phyloP scores from a whole-genome alignment of 768 basidiomycete genomes.

The Amanita pallidorosea region DNA sequence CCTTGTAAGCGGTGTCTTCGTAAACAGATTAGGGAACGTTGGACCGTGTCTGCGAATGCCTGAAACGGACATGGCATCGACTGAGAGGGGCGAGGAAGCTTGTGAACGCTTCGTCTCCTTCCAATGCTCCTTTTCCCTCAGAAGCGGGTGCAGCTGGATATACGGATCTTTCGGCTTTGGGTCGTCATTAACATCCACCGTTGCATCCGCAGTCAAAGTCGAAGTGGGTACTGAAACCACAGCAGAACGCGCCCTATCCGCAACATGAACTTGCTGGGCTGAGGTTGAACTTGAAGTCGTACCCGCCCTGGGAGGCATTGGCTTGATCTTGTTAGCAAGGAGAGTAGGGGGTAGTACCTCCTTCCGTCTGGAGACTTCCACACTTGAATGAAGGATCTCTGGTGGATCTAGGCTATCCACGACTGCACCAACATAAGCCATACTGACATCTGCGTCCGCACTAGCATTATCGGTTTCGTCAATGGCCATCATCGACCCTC shows the following conservation, averaged over 20 bases:
- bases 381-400: background rate
- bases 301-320: background rate
- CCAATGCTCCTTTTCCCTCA: background rate
- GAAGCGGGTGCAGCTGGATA: constrained; percentile 1
- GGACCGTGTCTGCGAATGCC: background rate
- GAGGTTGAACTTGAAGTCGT: background rate
- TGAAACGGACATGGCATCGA: background rate
- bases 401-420: background rate
- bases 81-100: background rate
- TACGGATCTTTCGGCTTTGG: background rate
- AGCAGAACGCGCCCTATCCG: background rate
- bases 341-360: constrained; percentile 1
- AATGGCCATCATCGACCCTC: background rate
- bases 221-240: background rate
- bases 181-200: background rate
- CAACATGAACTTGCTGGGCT: background rate
- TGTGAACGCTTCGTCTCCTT: constrained; percentile 1
- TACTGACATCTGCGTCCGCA: constrained; percentile 4
- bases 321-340: background rate
- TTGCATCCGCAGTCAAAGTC: background rate
- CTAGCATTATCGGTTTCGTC: background rate
- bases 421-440: background rate
- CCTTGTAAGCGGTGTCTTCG: background rate
- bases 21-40: background rate
- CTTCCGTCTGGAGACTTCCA: background rate